These are phyloP conservation scores for Thalassiosira ordinaria DNA, from an alignment of 352 stramenopile genomes.

Conservation along the genomic window DNA sequence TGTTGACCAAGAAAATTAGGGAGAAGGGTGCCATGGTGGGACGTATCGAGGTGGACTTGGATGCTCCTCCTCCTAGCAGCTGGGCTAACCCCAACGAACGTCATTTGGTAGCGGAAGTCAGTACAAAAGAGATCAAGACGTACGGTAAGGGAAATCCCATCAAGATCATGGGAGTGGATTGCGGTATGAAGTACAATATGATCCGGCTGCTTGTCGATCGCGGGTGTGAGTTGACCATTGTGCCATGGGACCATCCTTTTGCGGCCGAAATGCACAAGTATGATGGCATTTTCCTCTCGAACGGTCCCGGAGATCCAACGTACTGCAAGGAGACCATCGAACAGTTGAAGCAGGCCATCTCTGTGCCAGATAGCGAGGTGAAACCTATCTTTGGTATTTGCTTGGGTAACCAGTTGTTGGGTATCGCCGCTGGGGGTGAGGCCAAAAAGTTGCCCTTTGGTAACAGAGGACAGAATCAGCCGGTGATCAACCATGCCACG, in stretches of 20 bases:
- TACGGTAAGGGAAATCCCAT: conserved; percentile 90
- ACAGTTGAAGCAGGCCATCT: conserved; percentile 89
- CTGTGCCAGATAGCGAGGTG: conserved; percentile 55
- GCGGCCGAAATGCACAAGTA: conserved; percentile 89
- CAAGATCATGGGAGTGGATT: conserved; percentile 96
- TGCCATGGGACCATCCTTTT: conserved; percentile 97
- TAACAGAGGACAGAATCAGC: conserved; percentile 99
- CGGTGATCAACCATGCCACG: conserved; percentile 94
- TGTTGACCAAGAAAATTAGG: conserved; percentile 98
- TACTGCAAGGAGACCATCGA: conserved; percentile 93
- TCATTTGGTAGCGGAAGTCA: conserved; percentile 96
- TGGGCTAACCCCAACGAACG: conserved; percentile 93
- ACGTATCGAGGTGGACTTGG: conserved; percentile 91
- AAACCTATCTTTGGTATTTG: conserved; percentile 99
- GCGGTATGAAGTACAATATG: conserved; percentile 99
- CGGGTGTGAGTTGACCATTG: conserved; percentile 91
- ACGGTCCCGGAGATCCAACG: conserved; percentile 95
- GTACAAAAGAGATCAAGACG: conserved; percentile 89
- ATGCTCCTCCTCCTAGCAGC: conserved; percentile 20
- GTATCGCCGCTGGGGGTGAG: conserved; percentile 92
- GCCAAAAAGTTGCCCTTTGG: conserved; percentile 98
- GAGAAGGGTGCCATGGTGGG: conserved; percentile 94
- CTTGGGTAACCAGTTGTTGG: conserved; percentile 97
- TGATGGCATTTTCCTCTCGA: conserved; percentile 98
- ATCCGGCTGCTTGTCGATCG: conserved; percentile 94